These are phyloP conservation scores for Kluyveromyces siamensis DNA, from an alignment of 805 yeast genomes.

Conservation along the genomic window DNA sequence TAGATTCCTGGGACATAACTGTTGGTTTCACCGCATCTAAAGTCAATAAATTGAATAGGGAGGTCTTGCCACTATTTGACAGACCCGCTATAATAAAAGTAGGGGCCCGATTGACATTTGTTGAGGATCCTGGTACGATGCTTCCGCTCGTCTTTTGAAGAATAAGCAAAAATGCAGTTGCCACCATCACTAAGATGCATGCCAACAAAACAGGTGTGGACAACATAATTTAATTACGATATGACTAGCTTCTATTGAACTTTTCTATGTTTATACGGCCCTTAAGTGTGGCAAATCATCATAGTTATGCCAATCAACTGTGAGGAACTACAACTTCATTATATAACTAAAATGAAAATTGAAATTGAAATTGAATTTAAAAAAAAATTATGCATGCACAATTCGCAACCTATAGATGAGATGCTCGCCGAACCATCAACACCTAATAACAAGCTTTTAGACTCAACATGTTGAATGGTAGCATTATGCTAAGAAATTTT, in stretches of 20 bases:
- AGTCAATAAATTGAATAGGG: slow-evolving; percentile 35
- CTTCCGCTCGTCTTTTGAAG: slow-evolving; percentile 10
- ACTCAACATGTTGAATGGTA: neutral
- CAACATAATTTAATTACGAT: slow-evolving; percentile 4
- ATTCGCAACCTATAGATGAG: neutral
- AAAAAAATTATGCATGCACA: too few relatives aligned
- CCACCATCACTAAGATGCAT: slow-evolving; percentile 12
- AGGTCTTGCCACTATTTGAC: slow-evolving; percentile 57
- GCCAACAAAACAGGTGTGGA: slow-evolving; percentile 11
- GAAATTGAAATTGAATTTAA: too few relatives aligned
- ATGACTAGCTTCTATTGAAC: too few relatives aligned
- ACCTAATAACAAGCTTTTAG: neutral
- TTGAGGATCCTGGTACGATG: slow-evolving; percentile 9
- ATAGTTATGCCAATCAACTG: too few relatives aligned
- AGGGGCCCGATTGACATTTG: slow-evolving; percentile 29
- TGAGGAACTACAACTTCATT: too few relatives aligned
- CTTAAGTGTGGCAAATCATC: too few relatives aligned
- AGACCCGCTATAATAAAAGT: slow-evolving; percentile 60
- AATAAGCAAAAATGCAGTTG: slow-evolving; percentile 12
- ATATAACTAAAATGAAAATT: too few relatives aligned
- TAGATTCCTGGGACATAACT: slow-evolving; percentile 47
- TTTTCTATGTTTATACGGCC: neutral
- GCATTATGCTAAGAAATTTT: neutral
- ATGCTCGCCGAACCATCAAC: neutral
- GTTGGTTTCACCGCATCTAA: slow-evolving; percentile 27